Evolutionary conservation across 306 rosid genomes (phyloP), one percentile per base, ranked within the genome.

Genomic region (Citrullus mucosospermus): DNA sequence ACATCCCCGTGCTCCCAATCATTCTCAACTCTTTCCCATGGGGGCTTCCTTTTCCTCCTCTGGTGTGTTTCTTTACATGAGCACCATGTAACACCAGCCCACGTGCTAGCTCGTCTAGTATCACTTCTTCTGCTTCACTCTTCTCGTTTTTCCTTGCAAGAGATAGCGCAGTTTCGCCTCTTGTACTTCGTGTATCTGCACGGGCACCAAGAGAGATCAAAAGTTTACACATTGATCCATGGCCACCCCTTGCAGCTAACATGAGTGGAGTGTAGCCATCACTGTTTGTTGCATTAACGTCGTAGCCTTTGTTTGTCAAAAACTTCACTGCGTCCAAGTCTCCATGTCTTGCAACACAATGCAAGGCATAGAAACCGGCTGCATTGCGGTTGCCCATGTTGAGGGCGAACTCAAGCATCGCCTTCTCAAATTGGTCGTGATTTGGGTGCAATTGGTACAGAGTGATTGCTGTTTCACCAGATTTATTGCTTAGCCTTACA

Each of bases 191-290:
- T 12, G 75, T 80, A 56, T 85, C 87, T 17, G 84, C 81, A 48
- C 82, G 57, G 62, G 98, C 94, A 9, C 98, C 96, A 4, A 51
- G 78, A 51, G 90, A 90, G 60, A 94, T 84, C 85, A 94, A 86
- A 79, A 87, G 85, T 73, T 84, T 79, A 58, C 98, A 94, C 75
- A 87, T 82, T 51, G 88, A 65, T 9, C 89, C 91, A 75, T 90
- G 88, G 79, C 96, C 93, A 87, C 89, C 96, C 82, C 93, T 90
- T 50, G 98, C 97, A 28, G 98, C 98, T 79, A 90, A 65, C 96
- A 94, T 92, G 79, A 94, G 95, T 0, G 98, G 96, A 57, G 97
- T 94, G 79, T 85, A 88, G 76, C 90, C 92, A 54, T 94, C 97
- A 25, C 91, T 90, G 38, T 94, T 93, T 18, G 86, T 89, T 70